Evolutionary conservation across 1,284 basidiomycete genomes (phyloP), one percentile per base, ranked within the genome.

Genomic region (Melampsora occidentalis): DNA sequence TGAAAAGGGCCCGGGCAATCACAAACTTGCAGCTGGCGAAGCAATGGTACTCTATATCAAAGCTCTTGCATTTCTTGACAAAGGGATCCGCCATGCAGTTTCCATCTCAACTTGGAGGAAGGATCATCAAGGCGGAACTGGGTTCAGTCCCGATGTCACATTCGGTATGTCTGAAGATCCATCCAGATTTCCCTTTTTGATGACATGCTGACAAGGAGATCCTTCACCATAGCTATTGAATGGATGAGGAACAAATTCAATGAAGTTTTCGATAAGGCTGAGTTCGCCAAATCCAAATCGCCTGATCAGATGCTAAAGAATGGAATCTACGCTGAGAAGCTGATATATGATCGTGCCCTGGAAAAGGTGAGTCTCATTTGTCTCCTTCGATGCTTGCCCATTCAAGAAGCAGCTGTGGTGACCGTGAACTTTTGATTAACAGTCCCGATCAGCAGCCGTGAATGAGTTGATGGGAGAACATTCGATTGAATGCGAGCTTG

Each of bases 41-140:
- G 94, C 84, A 71, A 89, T 97, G 51, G 90, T 94, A 57, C 87
- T 99, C 71, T 98, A 97, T 85, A 90, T 97, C 86, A 91, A 94
- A 79, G 87, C 96, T 59, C 90, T 98, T 87, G 88, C 90, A 0
- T 97, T 98, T 83, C 89, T 94, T 76, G 92, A 95, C 84, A 91
- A 90, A 82, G 96, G 94, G 12, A 93, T 96, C 77, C 89, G 93
- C 72, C 81, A 82, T 61, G 84, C 85, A 53, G 82, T 84, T 79
- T 33, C 77, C 76, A 10, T 79, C 79, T 78, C 79, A 80, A 67
- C 85, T 83, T 78, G 86, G 85, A 84, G 82, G 84, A 39, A 80
- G 80, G 10, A 80, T 73, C 79, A 35, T 78, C 78, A 76, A 25
- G 79, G 78, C 31, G 79, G 78, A 33, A 80, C 79, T 48, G 79